These are phyloP conservation scores for Rhodotorula sp. DNA, from an alignment of 1,284 basidiomycete species.

Conservation along the genomic window DNA sequence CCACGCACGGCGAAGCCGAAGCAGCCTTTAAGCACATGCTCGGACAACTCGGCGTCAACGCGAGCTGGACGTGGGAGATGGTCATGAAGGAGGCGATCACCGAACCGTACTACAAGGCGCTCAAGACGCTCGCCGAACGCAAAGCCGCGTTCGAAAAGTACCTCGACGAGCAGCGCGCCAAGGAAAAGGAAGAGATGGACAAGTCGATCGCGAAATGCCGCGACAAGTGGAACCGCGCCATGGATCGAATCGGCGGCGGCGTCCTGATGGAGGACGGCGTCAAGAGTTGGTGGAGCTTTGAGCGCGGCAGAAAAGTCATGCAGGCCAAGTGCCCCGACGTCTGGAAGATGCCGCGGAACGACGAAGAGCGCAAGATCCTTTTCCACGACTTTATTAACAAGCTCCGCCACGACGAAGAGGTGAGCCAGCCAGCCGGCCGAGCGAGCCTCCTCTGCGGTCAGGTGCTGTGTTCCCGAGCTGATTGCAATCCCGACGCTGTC, in stretches of 20 bases:
- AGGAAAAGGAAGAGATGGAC: conserved; percentile 41
- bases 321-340: conserved; percentile 40
- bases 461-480: too few relatives aligned
- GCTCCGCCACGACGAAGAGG: conserved; percentile 78
- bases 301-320: conserved; percentile 40
- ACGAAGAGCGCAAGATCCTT: conserved; percentile 75
- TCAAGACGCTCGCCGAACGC: conserved; percentile 90
- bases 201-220: conserved; percentile 35
- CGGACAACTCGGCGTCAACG: conserved; percentile 80
- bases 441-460: too few relatives aligned
- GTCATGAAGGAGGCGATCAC: conserved; percentile 97
- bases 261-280: conserved; percentile 41
- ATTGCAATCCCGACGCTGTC: neutral
- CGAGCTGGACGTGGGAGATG: conserved; percentile 95
- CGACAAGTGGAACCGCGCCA: conserved; percentile 36
- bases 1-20: conserved; percentile 82
- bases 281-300: conserved; percentile 47
- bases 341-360: conserved; percentile 56
- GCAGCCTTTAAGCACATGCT: conserved; percentile 88
- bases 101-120: conserved; percentile 92
- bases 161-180: conserved; percentile 43
- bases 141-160: conserved; percentile 67
- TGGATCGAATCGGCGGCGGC: conserved; percentile 38
- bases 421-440: conserved; percentile 54
- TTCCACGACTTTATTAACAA: conserved; percentile 86